A percentile compares a stretch with the other conserved stretches of the same genome.
Evolutionary conservation across 2,329 filamentous ascomycete genomes (phyloP).

Genomic region (Colletotrichum lindemuthianum): DNA sequence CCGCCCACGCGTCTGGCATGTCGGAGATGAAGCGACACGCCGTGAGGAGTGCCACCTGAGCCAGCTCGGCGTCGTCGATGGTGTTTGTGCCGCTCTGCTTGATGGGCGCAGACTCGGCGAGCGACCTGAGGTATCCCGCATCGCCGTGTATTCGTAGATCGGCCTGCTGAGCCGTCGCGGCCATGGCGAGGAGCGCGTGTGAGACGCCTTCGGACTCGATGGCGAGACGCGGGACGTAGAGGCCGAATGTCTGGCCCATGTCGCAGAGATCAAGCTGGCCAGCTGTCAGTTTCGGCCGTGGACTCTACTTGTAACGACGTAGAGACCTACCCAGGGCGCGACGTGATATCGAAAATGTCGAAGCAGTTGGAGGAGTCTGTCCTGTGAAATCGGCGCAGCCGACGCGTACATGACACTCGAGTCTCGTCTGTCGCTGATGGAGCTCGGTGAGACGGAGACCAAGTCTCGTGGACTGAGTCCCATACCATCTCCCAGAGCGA

Average conservation of each 20-base stretch:
- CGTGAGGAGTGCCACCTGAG: slow-evolving; percentile 10
- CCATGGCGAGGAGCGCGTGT: slow-evolving; percentile 41
- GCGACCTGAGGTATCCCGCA: slow-evolving; percentile 15
- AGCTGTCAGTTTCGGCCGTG: background rate
- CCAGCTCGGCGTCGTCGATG: slow-evolving; percentile 20
- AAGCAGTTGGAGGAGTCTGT: slow-evolving; percentile 44
- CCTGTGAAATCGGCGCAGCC: slow-evolving; percentile 14
- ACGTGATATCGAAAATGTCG: slow-evolving; percentile 57
- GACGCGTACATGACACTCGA: background rate
- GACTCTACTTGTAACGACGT: background rate
- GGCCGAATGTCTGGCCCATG: slow-evolving; percentile 51
- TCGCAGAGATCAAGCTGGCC: slow-evolving; percentile 55
- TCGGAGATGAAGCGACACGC: slow-evolving; percentile 20
- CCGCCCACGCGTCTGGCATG: slow-evolving; percentile 23
- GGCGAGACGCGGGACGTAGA: slow-evolving; percentile 46
- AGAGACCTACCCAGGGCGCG: slow-evolving; percentile 53
- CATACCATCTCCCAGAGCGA: background rate
- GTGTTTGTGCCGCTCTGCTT: background rate
- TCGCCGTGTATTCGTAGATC: slow-evolving; percentile 3
- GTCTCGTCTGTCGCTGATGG: background rate
- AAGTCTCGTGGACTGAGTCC: slow-evolving; percentile 15
- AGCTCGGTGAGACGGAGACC: slow-evolving; percentile 20
- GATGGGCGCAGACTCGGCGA: slow-evolving; percentile 4
- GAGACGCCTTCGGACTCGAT: slow-evolving; percentile 40
- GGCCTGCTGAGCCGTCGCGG: slow-evolving; percentile 20